phyloP scores from a whole-genome alignment of 2,329 filamentous ascomycete genomes.

The Leptodontidium sp. region DNA sequence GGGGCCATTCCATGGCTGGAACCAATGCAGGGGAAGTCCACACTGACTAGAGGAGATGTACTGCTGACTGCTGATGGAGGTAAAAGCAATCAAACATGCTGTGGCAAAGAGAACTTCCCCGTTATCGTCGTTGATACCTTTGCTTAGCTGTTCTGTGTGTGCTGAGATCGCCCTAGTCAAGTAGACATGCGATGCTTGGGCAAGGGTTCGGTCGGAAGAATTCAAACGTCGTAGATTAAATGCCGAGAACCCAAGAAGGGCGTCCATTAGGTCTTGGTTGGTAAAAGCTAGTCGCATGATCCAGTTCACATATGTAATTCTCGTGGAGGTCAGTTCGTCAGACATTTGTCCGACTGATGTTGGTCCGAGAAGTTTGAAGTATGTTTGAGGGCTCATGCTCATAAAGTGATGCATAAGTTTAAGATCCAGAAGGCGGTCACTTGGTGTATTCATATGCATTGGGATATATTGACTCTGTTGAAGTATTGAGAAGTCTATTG shows the following conservation, averaged over 20 bases:
- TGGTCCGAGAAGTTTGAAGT: slow-evolving; percentile 20
- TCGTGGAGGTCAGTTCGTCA: slow-evolving; percentile 58
- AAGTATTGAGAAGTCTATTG: slow-evolving; percentile 39
- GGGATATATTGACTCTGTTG: neutral
- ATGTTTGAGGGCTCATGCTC: slow-evolving; percentile 19
- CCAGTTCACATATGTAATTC: slow-evolving; percentile 47
- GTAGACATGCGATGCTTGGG: slow-evolving; percentile 67
- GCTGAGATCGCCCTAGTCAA: slow-evolving; percentile 66
- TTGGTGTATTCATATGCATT: slow-evolving; percentile 29
- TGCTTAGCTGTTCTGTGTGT: slow-evolving; percentile 62
- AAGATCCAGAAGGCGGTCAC: slow-evolving; percentile 56
- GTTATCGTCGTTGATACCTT: slow-evolving; percentile 64
- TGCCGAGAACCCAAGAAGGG: slow-evolving; percentile 67
- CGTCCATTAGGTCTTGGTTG: slow-evolving; percentile 64
- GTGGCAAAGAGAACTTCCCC: slow-evolving; percentile 68
- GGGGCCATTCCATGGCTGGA: slow-evolving; percentile 70
- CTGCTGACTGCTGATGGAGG: slow-evolving; percentile 63
- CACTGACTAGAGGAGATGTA: slow-evolving; percentile 59
- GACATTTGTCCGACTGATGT: neutral
- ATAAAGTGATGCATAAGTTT: slow-evolving; percentile 66
- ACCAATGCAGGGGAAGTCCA: slow-evolving; percentile 66
- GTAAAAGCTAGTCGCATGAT: slow-evolving; percentile 67
- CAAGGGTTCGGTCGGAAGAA: slow-evolving; percentile 62
- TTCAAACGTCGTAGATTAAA: slow-evolving; percentile 64
- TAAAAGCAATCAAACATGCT: slow-evolving; percentile 66